Conservation (phyloP, 2,329 filamentous ascomycete species). For the Colletotrichum eremochloae region DNA sequence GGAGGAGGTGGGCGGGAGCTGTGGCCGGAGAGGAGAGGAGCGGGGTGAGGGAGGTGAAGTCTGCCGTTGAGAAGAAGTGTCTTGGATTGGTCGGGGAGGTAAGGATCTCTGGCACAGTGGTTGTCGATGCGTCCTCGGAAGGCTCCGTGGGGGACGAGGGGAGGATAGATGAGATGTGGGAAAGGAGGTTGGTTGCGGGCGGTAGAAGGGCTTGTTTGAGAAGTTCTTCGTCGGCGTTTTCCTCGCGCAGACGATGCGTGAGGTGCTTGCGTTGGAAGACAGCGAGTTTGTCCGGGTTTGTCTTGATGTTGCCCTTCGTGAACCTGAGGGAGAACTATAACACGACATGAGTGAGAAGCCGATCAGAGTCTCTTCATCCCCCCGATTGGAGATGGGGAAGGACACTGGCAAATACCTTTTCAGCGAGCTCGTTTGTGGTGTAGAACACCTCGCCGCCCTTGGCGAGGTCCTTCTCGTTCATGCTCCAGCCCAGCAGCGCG, state of each 20-base stretch:
- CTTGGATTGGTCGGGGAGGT: conserved; percentile 15
- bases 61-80: conserved; percentile 24
- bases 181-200: conserved; percentile 33
- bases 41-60: conserved; percentile 25
- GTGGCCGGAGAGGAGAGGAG: conserved; percentile 13
- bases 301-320: conserved; percentile 89
- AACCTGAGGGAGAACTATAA: conserved; percentile 84
- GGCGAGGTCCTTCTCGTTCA: conserved; percentile 58
- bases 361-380: background rate
- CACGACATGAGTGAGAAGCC: conserved; percentile 41
- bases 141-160: background rate
- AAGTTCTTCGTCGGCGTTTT: conserved; percentile 30
- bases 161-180: conserved; percentile 23
- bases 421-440: conserved; percentile 76
- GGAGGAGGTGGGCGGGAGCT: conserved; percentile 30
- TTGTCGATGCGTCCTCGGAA: background rate
- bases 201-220: conserved; percentile 38
- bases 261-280: conserved; percentile 81
- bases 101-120: conserved; percentile 3
- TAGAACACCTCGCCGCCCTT: conserved; percentile 75
- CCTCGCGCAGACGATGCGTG: conserved; percentile 49
- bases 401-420: conserved; percentile 66
- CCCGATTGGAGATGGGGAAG: background rate
- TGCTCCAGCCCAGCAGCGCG: conserved; percentile 86
- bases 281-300: conserved; percentile 83